Percentiles rank a stretch among this genome's conserved stretches.
Conservation (phyloP, 1,284 basidiomycete species). For the Pterulicium gracile region DNA sequence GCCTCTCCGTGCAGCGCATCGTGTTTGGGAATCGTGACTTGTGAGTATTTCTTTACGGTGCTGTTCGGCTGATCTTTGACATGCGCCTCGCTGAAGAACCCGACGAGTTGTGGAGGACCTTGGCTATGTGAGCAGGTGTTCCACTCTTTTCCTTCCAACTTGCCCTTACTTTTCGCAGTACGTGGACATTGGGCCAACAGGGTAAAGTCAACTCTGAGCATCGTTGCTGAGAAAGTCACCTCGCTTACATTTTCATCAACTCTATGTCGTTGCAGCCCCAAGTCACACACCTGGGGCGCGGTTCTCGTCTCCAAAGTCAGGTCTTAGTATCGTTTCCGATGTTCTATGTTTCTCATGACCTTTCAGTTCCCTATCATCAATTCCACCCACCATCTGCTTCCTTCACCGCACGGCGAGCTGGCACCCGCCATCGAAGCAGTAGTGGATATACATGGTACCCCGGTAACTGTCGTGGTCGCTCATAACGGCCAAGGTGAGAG, state of each 20-base stretch:
- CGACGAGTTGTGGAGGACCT: conserved; percentile 70
- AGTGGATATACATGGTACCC: conserved; percentile 74
- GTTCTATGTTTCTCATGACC: neutral
- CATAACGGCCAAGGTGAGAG: conserved; percentile 84
- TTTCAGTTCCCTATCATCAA: conserved; percentile 81
- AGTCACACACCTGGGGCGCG: conserved; percentile 91
- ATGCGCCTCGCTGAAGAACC: conserved; percentile 43
- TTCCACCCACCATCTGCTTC: conserved; percentile 82
- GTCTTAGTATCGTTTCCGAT: neutral
- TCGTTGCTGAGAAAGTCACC: too few species aligned
- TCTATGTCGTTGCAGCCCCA: too few species aligned
- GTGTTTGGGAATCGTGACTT: conserved; percentile 87
- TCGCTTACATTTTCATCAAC: too few species aligned
- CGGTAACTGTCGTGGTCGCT: conserved; percentile 75
- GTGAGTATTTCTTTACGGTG: conserved; percentile 27
- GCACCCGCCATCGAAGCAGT: conserved; percentile 90
- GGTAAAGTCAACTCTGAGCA: too few species aligned
- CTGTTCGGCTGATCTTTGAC: conserved; percentile 6
- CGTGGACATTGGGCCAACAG: conserved; percentile 65
- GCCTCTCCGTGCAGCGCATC: conserved; percentile 41
- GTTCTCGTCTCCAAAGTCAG: conserved; percentile 69
- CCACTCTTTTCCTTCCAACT: conserved; percentile 2
- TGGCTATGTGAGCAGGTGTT: conserved; percentile 55
- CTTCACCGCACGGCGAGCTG: conserved; percentile 82
- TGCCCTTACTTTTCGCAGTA: conserved; percentile 30